phyloP scores from a whole-genome alignment of 306 rosid species.

The Abrus pulchellus region DNA sequence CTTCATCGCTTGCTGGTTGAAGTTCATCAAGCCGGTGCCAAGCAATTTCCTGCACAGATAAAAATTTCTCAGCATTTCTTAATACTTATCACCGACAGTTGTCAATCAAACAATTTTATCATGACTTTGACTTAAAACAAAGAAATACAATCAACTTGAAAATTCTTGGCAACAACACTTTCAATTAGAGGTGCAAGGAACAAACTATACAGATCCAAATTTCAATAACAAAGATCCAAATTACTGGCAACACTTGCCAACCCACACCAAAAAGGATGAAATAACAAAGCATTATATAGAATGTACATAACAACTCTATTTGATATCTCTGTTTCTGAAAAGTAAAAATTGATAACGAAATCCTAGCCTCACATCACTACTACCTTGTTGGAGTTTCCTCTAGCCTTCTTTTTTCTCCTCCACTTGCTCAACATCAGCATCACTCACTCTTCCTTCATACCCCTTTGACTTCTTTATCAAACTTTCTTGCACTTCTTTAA shows the following conservation, averaged over 20 bases:
- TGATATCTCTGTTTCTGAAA: background rate
- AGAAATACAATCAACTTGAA: conserved; percentile 22
- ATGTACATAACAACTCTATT: background rate
- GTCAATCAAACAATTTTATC: conserved; percentile 16
- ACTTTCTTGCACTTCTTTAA: no score
- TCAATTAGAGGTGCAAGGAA: conserved; percentile 25
- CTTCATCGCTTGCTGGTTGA: conserved; percentile 80
- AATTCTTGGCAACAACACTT: conserved; percentile 11
- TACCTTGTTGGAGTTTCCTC: background rate
- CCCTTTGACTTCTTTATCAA: no score
- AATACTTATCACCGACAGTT: background rate
- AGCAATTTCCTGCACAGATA: conserved; percentile 84
- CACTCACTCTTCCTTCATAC: no score
- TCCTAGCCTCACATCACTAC: background rate
- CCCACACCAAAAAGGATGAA: background rate
- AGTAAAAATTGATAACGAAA: background rate
- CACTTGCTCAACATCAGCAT: no score
- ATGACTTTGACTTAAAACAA: conserved; percentile 1
- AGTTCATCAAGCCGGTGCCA: conserved; percentile 97
- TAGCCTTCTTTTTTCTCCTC: no score
- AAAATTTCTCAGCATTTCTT: conserved; percentile 44
- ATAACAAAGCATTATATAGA: no score
- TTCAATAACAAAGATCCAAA: background rate
- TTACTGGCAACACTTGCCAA: background rate
- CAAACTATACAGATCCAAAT: background rate